Evolutionary conservation across 2,329 filamentous ascomycete species (phyloP).

Genomic region (Sporothrix pallida): DNA sequence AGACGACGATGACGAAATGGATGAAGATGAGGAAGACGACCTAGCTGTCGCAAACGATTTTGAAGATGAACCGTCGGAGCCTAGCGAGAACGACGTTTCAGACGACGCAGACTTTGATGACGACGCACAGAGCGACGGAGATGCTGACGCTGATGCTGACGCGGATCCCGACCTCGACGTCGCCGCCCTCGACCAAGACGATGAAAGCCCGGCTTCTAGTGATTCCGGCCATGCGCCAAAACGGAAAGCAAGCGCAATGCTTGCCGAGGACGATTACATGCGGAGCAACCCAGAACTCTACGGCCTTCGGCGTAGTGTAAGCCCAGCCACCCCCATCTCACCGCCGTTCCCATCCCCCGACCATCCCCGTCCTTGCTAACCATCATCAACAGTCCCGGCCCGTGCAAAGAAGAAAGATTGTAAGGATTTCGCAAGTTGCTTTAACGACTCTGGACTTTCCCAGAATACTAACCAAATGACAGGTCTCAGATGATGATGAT

Average conservation of each 20-base stretch:
- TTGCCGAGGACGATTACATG: conserved; percentile 79
- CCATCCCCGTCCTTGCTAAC: conserved; percentile 43
- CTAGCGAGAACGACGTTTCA: conserved; percentile 61
- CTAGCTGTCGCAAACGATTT: conserved; percentile 43
- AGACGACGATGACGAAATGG: conserved; percentile 51
- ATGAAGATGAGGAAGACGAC: conserved; percentile 63
- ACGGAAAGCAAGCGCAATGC: conserved; percentile 67
- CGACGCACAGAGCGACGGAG: conserved; percentile 39
- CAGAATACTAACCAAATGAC: conserved; percentile 25
- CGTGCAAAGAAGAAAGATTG: conserved; percentile 62
- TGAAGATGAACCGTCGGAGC: conserved; percentile 53
- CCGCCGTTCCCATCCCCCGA: conserved; percentile 22
- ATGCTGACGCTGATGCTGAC: conserved; percentile 63
- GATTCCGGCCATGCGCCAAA: conserved; percentile 73
- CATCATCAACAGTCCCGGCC: conserved; percentile 57
- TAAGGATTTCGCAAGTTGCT: conserved; percentile 50
- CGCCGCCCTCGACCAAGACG: conserved; percentile 61
- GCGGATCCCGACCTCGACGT: conserved; percentile 72
- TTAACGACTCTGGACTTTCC: background rate
- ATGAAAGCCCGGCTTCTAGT: conserved; percentile 70
- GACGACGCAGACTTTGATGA: conserved; percentile 81
- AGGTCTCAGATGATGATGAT: conserved; percentile 48
- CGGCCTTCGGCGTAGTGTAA: conserved; percentile 88
- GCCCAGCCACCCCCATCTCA: conserved; percentile 43
- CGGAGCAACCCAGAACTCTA: conserved; percentile 93